Conservation (phyloP, 768 basidiomycete genomes). For the Dioszegia aurantiaca region DNA sequence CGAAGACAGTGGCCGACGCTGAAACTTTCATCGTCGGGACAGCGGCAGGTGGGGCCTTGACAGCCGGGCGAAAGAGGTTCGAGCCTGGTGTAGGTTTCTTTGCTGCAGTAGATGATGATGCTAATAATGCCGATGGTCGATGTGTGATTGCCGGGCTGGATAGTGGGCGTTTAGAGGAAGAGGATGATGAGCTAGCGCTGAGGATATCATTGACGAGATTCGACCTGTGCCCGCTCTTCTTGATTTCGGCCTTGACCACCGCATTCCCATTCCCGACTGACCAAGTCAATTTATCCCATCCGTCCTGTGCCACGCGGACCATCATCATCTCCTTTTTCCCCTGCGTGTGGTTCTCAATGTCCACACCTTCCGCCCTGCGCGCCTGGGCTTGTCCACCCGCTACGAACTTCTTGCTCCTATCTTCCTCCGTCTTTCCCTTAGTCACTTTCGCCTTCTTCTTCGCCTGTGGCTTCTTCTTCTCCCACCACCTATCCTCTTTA, state of each 20-base stretch:
- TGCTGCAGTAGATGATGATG: too few species aligned
- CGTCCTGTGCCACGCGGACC: slow-evolving; percentile 35
- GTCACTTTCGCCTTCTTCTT: slow-evolving; percentile 42
- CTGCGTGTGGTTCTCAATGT: slow-evolving; percentile 6
- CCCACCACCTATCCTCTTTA: slow-evolving; percentile 52
- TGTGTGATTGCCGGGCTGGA: not conserved
- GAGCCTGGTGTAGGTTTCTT: not conserved
- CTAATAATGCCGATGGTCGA: not conserved
- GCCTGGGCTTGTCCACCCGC: slow-evolving; percentile 11
- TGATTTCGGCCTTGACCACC: not conserved
- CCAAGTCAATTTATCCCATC: slow-evolving; percentile 36
- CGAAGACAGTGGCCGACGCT: too few species aligned
- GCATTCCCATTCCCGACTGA: slow-evolving; percentile 2
- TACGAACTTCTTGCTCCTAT: slow-evolving; percentile 18
- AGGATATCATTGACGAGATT: slow-evolving; percentile 1
- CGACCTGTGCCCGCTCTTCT: not conserved
- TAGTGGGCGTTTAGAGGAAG: not conserved
- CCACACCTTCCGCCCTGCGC: not conserved
- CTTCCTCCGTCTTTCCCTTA: slow-evolving; percentile 9
- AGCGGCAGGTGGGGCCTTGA: not conserved
- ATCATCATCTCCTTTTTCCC: slow-evolving; percentile 31
- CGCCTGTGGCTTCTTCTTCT: slow-evolving; percentile 56
- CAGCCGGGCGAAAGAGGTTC: not conserved
- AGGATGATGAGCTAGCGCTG: not conserved
- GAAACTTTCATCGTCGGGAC: too few species aligned